These are phyloP conservation scores for Candida neerlandica DNA, from an alignment of 1,139 yeast genomes.

Conservation along the genomic window DNA sequence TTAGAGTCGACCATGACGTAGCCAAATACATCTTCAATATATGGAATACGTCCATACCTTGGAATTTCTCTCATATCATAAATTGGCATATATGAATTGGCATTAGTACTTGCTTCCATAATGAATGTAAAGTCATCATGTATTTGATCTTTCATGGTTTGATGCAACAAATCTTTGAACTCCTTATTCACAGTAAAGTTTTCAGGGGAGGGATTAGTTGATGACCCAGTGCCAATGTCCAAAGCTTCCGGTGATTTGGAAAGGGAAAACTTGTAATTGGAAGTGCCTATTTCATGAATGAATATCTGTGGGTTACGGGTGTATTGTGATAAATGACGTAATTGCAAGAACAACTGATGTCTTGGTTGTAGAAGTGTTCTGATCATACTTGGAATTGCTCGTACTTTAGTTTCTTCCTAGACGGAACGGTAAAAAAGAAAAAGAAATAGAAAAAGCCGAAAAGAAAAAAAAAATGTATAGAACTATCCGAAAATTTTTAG, in stretches of 20 bases:
- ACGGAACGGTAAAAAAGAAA: neutral
- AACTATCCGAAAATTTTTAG: no score
- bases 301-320: conserved; percentile 28
- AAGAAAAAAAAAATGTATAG: no score
- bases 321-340: conserved; percentile 17
- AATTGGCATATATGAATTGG: conserved; percentile 66
- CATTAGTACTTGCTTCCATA: conserved; percentile 63
- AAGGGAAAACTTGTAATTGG: conserved; percentile 20
- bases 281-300: conserved; percentile 21
- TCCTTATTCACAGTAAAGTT: conserved; percentile 28
- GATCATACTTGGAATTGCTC: conserved; percentile 4
- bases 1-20: conserved; percentile 60
- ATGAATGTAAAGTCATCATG: conserved; percentile 58
- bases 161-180: conserved; percentile 33
- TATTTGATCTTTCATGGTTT: conserved; percentile 26
- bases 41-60: conserved; percentile 68
- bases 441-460: no score
- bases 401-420: neutral
- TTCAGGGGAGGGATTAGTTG: conserved; percentile 22
- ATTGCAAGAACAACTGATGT: neutral
- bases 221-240: conserved; percentile 28
- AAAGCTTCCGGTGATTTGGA: conserved; percentile 29
- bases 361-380: conserved; percentile 5
- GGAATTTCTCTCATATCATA: conserved; percentile 74
- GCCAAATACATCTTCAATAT: conserved; percentile 72